These are phyloP conservation scores for Nemania sp. DNA, from an alignment of 2,329 filamentous ascomycete species.

Conservation along the genomic window DNA sequence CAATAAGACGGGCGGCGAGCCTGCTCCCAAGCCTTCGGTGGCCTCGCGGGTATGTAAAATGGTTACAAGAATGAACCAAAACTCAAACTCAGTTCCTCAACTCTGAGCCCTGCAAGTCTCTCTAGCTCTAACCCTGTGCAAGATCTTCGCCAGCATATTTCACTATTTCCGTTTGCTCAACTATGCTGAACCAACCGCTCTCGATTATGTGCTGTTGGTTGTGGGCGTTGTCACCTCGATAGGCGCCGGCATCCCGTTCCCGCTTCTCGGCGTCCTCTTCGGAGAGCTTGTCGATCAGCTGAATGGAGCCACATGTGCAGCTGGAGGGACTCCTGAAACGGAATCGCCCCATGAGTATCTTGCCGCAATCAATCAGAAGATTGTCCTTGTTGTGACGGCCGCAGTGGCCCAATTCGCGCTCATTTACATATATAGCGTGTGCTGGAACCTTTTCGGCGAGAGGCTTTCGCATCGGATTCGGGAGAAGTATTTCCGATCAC, in stretches of 20 bases:
- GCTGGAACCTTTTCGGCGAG: slow-evolving; percentile 61
- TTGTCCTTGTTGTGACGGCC: slow-evolving; percentile 62
- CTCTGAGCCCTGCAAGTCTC: no score
- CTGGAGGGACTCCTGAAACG: slow-evolving; percentile 17
- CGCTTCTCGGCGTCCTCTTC: slow-evolving; percentile 66
- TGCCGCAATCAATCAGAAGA: slow-evolving; percentile 50
- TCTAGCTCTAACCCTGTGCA: slow-evolving; percentile 11
- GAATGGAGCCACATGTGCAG: slow-evolving; percentile 58
- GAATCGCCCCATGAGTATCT: slow-evolving; percentile 40
- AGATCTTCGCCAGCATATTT: slow-evolving; percentile 35
- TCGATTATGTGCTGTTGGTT: slow-evolving; percentile 48
- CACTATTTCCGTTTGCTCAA: slow-evolving; percentile 50
- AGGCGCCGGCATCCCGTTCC: slow-evolving; percentile 64
- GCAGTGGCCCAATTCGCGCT: slow-evolving; percentile 60
- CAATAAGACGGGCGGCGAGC: slow-evolving; percentile 9
- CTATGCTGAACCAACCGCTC: slow-evolving; percentile 48
- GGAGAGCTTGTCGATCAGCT: slow-evolving; percentile 65
- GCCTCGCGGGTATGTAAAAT: slow-evolving; percentile 24
- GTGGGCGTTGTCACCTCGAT: slow-evolving; percentile 50
- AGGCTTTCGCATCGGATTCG: slow-evolving; percentile 60
- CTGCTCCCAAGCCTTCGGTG: slow-evolving; percentile 6
- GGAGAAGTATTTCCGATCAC: slow-evolving; percentile 55
- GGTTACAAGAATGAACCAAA: neutral
- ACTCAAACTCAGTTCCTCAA: neutral
- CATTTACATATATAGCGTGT: slow-evolving; percentile 61